Evolutionary conservation across 2,329 filamentous ascomycete genomes (phyloP).

Genomic region (Claviceps monticola): DNA sequence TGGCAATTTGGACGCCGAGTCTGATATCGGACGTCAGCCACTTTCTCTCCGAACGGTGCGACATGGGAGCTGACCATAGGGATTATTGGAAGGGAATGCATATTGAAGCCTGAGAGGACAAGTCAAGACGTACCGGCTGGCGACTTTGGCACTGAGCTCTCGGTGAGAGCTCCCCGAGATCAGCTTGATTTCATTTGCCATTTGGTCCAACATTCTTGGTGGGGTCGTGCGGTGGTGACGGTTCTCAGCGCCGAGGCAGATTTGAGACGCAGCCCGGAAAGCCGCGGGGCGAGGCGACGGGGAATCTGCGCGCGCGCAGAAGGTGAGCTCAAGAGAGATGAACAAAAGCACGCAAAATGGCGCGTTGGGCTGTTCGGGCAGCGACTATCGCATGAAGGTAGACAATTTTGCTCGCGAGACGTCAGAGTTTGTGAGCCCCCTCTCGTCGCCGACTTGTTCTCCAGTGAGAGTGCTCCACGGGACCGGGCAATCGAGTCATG

Average conservation of each 20-base stretch:
- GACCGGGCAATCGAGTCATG: slow-evolving; percentile 2
- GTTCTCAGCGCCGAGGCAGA: neutral
- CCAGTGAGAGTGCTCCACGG: neutral
- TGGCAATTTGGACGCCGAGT: slow-evolving; percentile 63
- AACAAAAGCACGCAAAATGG: neutral
- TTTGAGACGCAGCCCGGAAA: neutral
- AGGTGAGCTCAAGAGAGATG: neutral
- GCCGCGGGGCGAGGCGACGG: neutral
- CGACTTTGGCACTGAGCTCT: slow-evolving; percentile 32
- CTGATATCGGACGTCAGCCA: slow-evolving; percentile 26
- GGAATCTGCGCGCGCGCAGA: neutral
- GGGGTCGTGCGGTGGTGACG: neutral
- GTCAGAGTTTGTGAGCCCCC: neutral
- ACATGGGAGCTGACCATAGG: slow-evolving; percentile 1
- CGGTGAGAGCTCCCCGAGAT: slow-evolving; percentile 36
- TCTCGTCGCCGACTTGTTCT: no score
- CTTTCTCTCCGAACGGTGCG: slow-evolving; percentile 1
- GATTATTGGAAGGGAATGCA: neutral
- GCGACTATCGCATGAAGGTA: neutral
- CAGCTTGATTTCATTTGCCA: slow-evolving; percentile 41
- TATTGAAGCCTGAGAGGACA: neutral
- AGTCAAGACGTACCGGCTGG: slow-evolving; percentile 23
- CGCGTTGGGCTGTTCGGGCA: neutral
- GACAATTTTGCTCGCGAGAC: neutral
- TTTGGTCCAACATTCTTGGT: slow-evolving; percentile 25